A percentile compares a stretch with the other conserved stretches of the same genome.
Evolutionary conservation across 2,329 filamentous ascomycete species (phyloP).

Genomic region (Aspergillus amoenus): DNA sequence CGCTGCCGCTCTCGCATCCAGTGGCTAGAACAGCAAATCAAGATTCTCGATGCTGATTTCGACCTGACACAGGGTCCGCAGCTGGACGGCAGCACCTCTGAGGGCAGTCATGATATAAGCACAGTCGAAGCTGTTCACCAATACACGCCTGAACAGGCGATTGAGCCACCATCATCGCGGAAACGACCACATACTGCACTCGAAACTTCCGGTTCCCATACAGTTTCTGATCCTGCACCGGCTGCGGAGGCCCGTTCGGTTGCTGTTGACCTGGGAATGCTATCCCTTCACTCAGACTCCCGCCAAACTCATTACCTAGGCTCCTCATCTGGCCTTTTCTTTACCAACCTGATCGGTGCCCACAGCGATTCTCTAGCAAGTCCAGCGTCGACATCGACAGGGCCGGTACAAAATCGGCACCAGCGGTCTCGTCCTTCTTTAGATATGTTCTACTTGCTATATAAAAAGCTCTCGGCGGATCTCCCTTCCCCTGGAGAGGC

Average conservation of each 20-base stretch:
- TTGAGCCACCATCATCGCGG: background rate
- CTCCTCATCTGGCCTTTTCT: conserved; percentile 39
- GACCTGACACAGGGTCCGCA: conserved; percentile 29
- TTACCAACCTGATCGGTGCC: conserved; percentile 28
- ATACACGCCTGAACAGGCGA: background rate
- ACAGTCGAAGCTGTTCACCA: background rate
- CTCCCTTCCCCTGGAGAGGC: conserved; percentile 28
- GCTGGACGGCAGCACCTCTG: conserved; percentile 19
- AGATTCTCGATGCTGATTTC: conserved; percentile 26
- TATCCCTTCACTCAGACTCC: conserved; percentile 40
- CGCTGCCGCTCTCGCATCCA: conserved; percentile 31
- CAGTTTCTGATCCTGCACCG: background rate
- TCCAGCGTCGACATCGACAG: background rate
- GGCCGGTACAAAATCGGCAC: background rate
- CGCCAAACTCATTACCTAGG: conserved; percentile 40
- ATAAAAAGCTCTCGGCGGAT: conserved; percentile 12
- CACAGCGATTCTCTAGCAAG: conserved; percentile 4
- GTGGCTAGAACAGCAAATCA: conserved; percentile 37
- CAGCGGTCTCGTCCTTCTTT: background rate
- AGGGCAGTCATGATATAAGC: background rate
- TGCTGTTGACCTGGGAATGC: conserved; percentile 37
- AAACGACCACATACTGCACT: conserved; percentile 19
- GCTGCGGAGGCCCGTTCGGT: conserved; percentile 30
- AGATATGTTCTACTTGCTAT: background rate
- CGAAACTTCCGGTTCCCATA: conserved; percentile 16